Evolutionary conservation across 306 rosid species (phyloP).

Genomic region (Pyrus communis): DNA sequence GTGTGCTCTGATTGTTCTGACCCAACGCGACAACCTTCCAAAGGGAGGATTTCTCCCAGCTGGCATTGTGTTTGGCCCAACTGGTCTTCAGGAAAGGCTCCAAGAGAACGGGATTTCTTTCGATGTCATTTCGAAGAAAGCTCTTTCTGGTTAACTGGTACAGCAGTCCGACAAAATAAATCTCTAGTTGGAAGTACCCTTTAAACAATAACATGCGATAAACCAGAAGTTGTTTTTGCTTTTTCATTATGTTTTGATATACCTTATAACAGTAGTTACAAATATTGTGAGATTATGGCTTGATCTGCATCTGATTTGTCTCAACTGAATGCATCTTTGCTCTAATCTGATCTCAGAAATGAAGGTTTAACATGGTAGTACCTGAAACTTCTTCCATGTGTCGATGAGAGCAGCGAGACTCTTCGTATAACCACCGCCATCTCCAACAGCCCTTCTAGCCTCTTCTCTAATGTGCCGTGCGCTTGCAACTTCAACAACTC

Average conservation of each 20-base stretch:
- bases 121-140: slow-evolving; percentile 53
- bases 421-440: slow-evolving; percentile 6
- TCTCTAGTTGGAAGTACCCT: slow-evolving; percentile 1
- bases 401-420: slow-evolving; percentile 9
- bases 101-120: slow-evolving; percentile 75
- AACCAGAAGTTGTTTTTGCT: slow-evolving; percentile 1
- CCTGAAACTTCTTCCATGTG: slow-evolving; percentile 4
- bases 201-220: not conserved
- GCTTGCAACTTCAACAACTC: not conserved
- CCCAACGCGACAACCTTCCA: slow-evolving; percentile 56
- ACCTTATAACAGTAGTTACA: not conserved
- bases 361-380: not conserved
- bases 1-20: slow-evolving; percentile 63
- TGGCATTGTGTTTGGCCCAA: slow-evolving; percentile 75
- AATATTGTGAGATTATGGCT: not conserved
- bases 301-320: slow-evolving; percentile 8
- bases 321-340: not conserved
- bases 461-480: not conserved
- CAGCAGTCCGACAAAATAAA: not conserved
- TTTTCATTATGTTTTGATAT: not conserved
- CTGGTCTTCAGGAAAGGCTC: slow-evolving; percentile 65
- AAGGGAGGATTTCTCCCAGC: slow-evolving; percentile 68
- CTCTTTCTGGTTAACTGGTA: slow-evolving; percentile 27
- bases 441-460: slow-evolving; percentile 10
- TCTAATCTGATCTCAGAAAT: not conserved